Base-by-base conservation (phyloP, 352 stramenopile species). In the Globisporangium nunn region DNA sequence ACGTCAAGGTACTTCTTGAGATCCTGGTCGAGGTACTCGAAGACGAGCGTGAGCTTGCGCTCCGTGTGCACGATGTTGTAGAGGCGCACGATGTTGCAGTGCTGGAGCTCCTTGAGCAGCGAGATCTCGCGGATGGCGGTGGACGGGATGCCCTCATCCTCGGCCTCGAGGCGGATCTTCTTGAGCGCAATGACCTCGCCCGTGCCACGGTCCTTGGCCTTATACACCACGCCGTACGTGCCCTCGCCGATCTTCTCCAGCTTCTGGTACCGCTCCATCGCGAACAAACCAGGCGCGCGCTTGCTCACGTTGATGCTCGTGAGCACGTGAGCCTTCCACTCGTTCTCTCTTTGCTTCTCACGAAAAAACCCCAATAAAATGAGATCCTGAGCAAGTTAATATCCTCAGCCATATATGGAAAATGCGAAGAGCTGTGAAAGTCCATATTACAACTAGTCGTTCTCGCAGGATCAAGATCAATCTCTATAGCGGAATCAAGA, bases 61-160 rank as follows among this genome's bases (percentile, higher is more conserved):
- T 99, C 96, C 45, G 96, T 99, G 81, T 99, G 97, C 57, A 99
- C 96, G 14, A 99, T 98, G 75, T 99, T 98, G 81, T 99, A 99
- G 39, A 99, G 81, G 48, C 82, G 83, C 49, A 99, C 91, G 64
- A 99, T 99, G 73, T 98, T 98, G 63, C 92, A 84, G 72, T 99
- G 97, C 64, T 97, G 87, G 30, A 99, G 78, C 63, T 98, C 91
- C 58, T 99, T 93, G 23, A 99, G 81, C 48, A 99, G 82, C 64
- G 94, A 98, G 66, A 99, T 99, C 78, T 99, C 98, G 59, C 97
- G 89, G 59, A 99, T 96, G 35, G 97, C 97, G 30, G 97, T 99
- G 60, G 97, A 96, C 37, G 97, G 97, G 64, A 99, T 98, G 54
- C 97, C 97, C 56, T 98, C 94, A 67, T 99, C 96, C 55, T 97